A percentile compares a stretch with the other conserved stretches of the same genome.
phyloP scores from a whole-genome alignment of 345 rosid genomes.

The Schrenkiella parvula region DNA sequence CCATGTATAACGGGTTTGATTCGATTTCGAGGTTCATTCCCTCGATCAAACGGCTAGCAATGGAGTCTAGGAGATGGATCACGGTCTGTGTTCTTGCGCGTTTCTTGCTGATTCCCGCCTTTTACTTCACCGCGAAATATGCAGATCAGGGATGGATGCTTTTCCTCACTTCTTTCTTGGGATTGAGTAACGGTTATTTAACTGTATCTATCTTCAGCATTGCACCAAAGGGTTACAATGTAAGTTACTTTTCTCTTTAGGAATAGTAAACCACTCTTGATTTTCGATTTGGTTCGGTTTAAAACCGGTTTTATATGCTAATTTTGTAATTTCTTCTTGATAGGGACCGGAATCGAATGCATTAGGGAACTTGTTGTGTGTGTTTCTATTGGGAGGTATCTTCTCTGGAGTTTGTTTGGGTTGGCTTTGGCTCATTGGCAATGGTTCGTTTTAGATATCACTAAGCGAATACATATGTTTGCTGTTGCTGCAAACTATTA shows the following conservation, averaged over 20 bases:
- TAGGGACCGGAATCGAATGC: conserved; percentile 35
- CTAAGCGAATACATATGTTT: neutral
- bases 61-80: conserved; percentile 63
- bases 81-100: conserved; percentile 42
- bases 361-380: conserved; percentile 28
- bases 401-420: conserved; percentile 33
- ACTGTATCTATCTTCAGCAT: conserved; percentile 71
- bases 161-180: conserved; percentile 65
- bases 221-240: conserved; percentile 90
- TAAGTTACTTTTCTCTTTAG: conserved; percentile 24
- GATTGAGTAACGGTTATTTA: conserved; percentile 66
- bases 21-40: conserved; percentile 62
- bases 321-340: neutral
- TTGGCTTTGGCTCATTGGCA: conserved; percentile 40
- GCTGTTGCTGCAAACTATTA: neutral
- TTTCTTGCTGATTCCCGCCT: conserved; percentile 56
- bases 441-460: conserved; percentile 39
- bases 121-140: conserved; percentile 72
- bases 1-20: conserved; percentile 68
- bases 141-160: conserved; percentile 92
- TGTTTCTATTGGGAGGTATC: conserved; percentile 33
- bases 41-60: conserved; percentile 37
- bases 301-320: neutral
- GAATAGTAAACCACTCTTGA: neutral
- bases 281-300: neutral